Base-by-base conservation (phyloP, 1,139 yeast species). In the Zygotorulaspora mrakii region DNA sequence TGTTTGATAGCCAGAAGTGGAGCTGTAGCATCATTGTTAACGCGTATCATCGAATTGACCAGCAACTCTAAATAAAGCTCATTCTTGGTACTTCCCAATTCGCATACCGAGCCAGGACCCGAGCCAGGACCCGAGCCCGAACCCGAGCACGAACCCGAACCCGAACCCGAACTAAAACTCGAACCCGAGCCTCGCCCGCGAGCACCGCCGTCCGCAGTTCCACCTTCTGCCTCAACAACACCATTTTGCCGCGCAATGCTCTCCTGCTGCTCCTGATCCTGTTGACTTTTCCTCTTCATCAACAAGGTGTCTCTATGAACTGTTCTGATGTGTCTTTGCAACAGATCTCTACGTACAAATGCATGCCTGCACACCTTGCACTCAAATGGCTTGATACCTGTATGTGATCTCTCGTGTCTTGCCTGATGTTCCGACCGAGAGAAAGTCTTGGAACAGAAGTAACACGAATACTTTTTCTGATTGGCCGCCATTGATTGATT, bases 401-500 rank as follows among this genome's bases (percentile, higher is more conserved):
- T 83, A 56, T 85, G 95, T 2, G 89, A 81, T 25, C 94, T 66
- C 58, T 85, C 94, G 56, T 85, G 95, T 35, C 95, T 74, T 41
- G 82, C 78, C 55, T 83, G 77, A 60, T 85, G 95, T 57, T 85
- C 95, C 17, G 86, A 77, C 34, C 95, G 68, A 6, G 89, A 79
- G 57, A 85, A 85, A 1, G 88, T 84, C 52, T 88, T 69, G 29
- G 88, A 86, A 55, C 95, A 85, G 58, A 78, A 84, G 17, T 84
- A 79, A 64, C 95, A 85, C 25, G 81, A 75, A 61, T 83, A 84
- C 55, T 82, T 77, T 54, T 77, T 75, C 38, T 73, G 76, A 2
- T 74, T 67, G 13, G 73, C 68, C 70, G 69, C 43, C 49, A 44
- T 43, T 18, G 25, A n/a, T n/a, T n/a, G n/a, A n/a, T n/a, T n/a